Base-by-base conservation (phyloP, 352 stramenopile species). In the Pythium phragmitis region DNA sequence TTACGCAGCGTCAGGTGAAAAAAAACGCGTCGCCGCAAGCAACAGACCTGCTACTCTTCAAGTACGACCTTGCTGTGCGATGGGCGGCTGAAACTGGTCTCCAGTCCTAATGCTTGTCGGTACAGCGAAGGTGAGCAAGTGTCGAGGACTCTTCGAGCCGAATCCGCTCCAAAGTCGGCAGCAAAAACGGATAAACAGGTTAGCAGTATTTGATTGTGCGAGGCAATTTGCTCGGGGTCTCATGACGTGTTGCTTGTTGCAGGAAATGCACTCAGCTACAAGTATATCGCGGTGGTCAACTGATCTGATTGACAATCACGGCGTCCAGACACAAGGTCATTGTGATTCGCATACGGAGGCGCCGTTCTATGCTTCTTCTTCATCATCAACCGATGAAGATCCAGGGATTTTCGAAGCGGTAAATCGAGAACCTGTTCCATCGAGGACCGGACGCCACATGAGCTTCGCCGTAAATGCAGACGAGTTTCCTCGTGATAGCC, bases 31-130 rank as follows among this genome's bases (percentile, higher is more conserved):
- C 62, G 8, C 54, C 62, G 14, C 47, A 39, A 19, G 37, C 54
- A 9, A 23, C 19, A 4, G 62, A 73, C 19, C 49, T 79, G 51
- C 62, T 72, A 2, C 65, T 79, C 65, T 79, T 84, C 59, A 81
- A 84, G 75, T 84, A 45, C 53, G 69, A 14, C 13, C 19, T 23
- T 16, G 21, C 41, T 47, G 41, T 47, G 41, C 41, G 3, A 14
- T 23, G 14, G 14, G 45, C n/a, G 45, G 7, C n/a, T 33, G 28
- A 8, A 13, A 50, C 13, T 33, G 2, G 17, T 33, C 4, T 30
- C n/a, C 9, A 17, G 17, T 46, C 16, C 45, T 50, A 50, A n/a
- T 50, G 7, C n/a, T 46, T 19, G 45, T 26, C 7, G 7, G 3
- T 26, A n/a, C 16, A 50, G 45, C 33, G 60, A 67, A 47, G 60